A percentile compares a stretch with the other conserved stretches of the same genome.
phyloP scores from a whole-genome alignment of 352 stramenopile genomes.

The Thraustotheca clavata region DNA sequence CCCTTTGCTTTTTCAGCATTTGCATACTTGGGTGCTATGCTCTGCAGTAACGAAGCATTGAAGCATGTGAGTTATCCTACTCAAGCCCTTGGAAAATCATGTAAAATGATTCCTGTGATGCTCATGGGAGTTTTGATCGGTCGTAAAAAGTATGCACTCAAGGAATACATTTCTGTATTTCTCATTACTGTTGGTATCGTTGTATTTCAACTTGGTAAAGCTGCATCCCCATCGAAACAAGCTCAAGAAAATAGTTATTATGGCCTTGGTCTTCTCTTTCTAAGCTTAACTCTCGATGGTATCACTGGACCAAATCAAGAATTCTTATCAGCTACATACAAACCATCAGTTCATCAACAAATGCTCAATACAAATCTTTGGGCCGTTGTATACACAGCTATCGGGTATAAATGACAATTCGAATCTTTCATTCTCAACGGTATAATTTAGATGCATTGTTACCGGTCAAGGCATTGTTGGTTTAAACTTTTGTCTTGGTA shows the following conservation, averaged over 20 bases:
- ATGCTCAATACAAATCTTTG: slow-evolving; percentile 89
- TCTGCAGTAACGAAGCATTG: slow-evolving; percentile 87
- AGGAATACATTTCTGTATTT: slow-evolving; percentile 86
- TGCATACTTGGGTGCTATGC: slow-evolving; percentile 86
- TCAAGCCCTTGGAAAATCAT: slow-evolving; percentile 96
- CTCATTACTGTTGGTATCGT: slow-evolving; percentile 88
- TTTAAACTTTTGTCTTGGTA: slow-evolving; percentile 74
- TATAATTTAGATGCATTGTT: slow-evolving; percentile 31
- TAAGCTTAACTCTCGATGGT: slow-evolving; percentile 92
- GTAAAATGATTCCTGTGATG: slow-evolving; percentile 99
- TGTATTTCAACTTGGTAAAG: slow-evolving; percentile 85
- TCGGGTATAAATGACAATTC: too few relatives aligned
- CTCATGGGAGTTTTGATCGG: slow-evolving; percentile 89
- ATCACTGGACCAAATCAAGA: slow-evolving; percentile 96
- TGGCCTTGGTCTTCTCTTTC: slow-evolving; percentile 80
- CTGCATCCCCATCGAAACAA: slow-evolving; percentile 47
- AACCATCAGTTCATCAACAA: slow-evolving; percentile 80
- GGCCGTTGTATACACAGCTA: slow-evolving; percentile 77
- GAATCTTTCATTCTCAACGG: neutral
- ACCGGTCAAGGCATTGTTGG: slow-evolving; percentile 63
- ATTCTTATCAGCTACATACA: slow-evolving; percentile 62
- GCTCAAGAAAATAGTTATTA: slow-evolving; percentile 86
- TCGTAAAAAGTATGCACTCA: slow-evolving; percentile 84
- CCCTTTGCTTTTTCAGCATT: slow-evolving; percentile 85
- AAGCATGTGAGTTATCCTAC: slow-evolving; percentile 96